Evolutionary conservation across 495 filamentous ascomycete species (phyloP).

Genomic region (Tuber aestivum): DNA sequence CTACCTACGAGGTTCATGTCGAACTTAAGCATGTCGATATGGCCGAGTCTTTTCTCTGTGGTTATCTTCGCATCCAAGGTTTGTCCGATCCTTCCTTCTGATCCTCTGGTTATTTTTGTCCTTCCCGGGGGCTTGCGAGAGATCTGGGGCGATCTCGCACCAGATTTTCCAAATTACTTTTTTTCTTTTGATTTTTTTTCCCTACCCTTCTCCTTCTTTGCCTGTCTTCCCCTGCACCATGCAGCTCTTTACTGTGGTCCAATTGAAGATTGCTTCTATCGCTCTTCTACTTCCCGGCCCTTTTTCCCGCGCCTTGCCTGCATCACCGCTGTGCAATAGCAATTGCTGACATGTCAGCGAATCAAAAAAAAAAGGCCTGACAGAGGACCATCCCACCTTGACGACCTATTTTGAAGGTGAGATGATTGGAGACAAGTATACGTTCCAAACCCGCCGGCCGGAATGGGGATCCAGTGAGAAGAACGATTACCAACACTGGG

Average conservation of each 20-base stretch:
- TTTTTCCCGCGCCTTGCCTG: background rate
- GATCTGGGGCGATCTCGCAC: background rate
- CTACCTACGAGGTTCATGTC: conserved; percentile 90
- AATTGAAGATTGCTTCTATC: conserved; percentile 20
- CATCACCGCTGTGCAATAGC: background rate
- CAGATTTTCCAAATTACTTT: background rate
- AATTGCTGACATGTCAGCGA: conserved; percentile 19
- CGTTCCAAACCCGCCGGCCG: conserved; percentile 81
- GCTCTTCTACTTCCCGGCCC: background rate
- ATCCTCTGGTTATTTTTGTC: background rate
- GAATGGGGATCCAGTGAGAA: conserved; percentile 90
- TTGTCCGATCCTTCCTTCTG: conserved; percentile 28
- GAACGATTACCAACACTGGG: conserved; percentile 91
- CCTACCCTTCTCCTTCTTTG: background rate
- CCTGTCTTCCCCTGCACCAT: conserved; percentile 3
- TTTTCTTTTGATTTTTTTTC: conserved; percentile 7
- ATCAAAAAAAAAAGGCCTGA: conserved; percentile 59
- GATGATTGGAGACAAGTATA: conserved; percentile 92
- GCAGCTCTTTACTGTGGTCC: conserved; percentile 13
- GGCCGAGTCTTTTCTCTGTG: conserved; percentile 88
- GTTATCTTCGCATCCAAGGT: conserved; percentile 96
- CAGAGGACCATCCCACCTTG: conserved; percentile 88
- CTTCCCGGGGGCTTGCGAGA: background rate
- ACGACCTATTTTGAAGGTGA: conserved; percentile 99
- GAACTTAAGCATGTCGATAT: conserved; percentile 96